Base-by-base conservation (phyloP, 1,284 basidiomycete species). In the Apiotrichum gamsii region DNA sequence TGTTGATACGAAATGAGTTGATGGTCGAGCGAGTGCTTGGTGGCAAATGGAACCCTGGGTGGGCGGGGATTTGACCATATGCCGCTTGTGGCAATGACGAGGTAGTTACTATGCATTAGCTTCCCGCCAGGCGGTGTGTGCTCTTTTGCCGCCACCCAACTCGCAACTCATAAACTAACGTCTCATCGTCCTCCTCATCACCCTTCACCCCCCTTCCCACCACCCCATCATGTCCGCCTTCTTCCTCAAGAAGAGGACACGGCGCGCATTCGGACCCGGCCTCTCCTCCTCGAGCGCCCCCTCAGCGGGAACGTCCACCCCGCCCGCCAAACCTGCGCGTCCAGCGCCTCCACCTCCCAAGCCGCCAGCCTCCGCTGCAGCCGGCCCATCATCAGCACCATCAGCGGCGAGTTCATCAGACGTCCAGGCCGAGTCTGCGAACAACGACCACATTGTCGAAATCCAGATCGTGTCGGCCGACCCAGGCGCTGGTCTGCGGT, bases 381-480 rank as follows among this genome's bases (percentile, higher is more conserved):
- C 21, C 10, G 43, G 35, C 15, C 41, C 41, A 15, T 34, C 31
- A 21, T 43, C 21, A 28, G 14, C 13, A 13, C 38, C 38, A 57
- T n/a, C 25, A 28, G 11, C 25, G 25, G 25, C 25, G 8, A 28
- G 8, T 11, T 6, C 54, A 21, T 18, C 51, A n/a, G 56, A 50
- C 19, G 34, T 40, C n/a, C 29, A 54, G 28, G 20, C 36, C 21
- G 38, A 43, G 15, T 8, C 48, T 16, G 24, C 14, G 8, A 40
- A 35, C 20, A 35, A 29, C 39, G 39, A 23, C 35, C 29, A 61
- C 19, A 39, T 66, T 20, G 50, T 58, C 32, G 62, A 64, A 44
- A 59, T 69, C 51, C 64, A 65, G 51, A 67, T 70, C 31, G 56
- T 58, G 49, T 69, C 67, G 5, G 47, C 47, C 10, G 45, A 44